Evolutionary conservation across 306 rosid genomes (phyloP).

Genomic region (Vicia faba): DNA sequence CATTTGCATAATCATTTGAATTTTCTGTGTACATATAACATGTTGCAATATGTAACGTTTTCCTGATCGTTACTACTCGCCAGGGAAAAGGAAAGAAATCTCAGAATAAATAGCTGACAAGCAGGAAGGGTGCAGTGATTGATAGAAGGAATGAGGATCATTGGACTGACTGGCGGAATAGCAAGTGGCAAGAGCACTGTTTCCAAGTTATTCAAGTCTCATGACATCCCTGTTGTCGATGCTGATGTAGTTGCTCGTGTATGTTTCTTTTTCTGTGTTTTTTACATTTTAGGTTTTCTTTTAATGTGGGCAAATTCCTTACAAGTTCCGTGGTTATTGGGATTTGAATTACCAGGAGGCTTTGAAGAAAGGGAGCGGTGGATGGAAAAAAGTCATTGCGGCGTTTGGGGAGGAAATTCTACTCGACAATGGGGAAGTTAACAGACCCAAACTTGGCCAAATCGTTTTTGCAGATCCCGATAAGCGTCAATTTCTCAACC

Average conservation of each 20-base stretch:
- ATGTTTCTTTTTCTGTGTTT: slow-evolving; percentile 14
- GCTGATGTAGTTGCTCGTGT: slow-evolving; percentile 82
- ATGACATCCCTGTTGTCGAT: slow-evolving; percentile 71
- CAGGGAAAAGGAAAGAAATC: not conserved
- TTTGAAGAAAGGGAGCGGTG: slow-evolving; percentile 68
- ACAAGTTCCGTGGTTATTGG: not conserved
- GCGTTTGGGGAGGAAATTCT: slow-evolving; percentile 77
- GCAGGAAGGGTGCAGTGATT: not conserved
- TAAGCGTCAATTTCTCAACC: slow-evolving; percentile 77
- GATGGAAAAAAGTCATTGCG: slow-evolving; percentile 70
- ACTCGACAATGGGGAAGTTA: slow-evolving; percentile 69
- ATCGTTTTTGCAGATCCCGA: slow-evolving; percentile 76
- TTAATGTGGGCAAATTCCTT: not conserved
- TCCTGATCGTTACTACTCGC: not conserved
- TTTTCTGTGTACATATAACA: not conserved
- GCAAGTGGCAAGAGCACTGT: slow-evolving; percentile 86
- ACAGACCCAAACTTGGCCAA: slow-evolving; percentile 75
- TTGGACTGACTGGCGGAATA: slow-evolving; percentile 84
- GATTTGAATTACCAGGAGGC: slow-evolving; percentile 57
- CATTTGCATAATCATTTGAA: slow-evolving; percentile 6
- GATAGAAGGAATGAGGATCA: slow-evolving; percentile 59
- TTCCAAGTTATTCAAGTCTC: slow-evolving; percentile 74
- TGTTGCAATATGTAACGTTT: not conserved
- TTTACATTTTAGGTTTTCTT: not conserved
- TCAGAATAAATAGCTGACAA: not conserved